Evolutionary conservation across 2,329 filamentous ascomycete genomes (phyloP), one percentile per base, ranked within the genome.

Genomic region (Arachnomyces sp.): DNA sequence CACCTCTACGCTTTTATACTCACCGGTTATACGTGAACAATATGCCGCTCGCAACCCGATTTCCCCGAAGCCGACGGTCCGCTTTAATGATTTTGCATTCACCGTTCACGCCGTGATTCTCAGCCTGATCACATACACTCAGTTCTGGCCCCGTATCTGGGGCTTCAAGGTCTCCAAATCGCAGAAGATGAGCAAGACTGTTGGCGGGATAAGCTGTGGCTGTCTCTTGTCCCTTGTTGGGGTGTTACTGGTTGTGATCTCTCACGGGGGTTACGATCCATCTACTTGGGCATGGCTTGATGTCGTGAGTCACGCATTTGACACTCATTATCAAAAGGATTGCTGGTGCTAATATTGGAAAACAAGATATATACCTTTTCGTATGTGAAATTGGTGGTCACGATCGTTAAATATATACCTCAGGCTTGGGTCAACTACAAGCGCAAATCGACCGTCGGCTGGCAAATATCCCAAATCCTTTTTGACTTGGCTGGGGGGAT

Each of bases 401-500:
- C 90, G 0, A 68, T 95, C 17, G 76, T 94, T 65, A 98, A 98
- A 67, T 96, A 95, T 65, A 80, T 86, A 34, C 92, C 92, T 4
- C 88, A 95, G 69, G 78, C 85, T 29, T 72, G 84, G 54, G 73
- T 83, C 52, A 96, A 96, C 68, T 88, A 83, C 60, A 79, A 80
- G 53, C 87, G 90, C 54, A 77, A 82, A 57, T 93, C 86, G 42
- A 96, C 92, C 1, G 66, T 75, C 14, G 92, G 92, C 29, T 96
- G 90, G 88, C 84, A 79, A 53, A 95, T 95, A 49, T 69, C 69
- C 45, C 82, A 87, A 59, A 89, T 95, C 52, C 67, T 95, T 34
- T 73, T 95, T 7, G 92, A 96, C 59, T 74, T 95, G 44, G 68
- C 72, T 1, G 92, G 92, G 29, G 88, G 90, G 28, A 57, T 92